Conservation (phyloP, 2,329 filamentous ascomycete genomes). For the Trichoderma atrobrunneum region DNA sequence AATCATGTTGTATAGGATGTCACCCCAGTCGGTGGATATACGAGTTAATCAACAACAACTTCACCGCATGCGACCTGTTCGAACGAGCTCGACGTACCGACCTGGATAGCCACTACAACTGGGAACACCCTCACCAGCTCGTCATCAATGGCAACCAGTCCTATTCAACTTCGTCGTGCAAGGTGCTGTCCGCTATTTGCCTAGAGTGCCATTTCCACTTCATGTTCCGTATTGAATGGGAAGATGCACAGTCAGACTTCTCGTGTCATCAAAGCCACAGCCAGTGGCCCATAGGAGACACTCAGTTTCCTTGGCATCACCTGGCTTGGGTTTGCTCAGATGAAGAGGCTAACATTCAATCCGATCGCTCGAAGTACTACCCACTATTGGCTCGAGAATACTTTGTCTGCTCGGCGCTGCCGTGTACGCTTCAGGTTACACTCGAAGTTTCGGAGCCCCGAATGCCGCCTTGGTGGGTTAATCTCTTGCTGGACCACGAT, state of each 20-base stretch:
- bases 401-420: constrained; percentile 42
- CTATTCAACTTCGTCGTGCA: constrained; percentile 27
- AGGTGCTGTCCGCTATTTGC: constrained; percentile 38
- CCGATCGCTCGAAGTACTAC: constrained; percentile 36
- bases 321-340: constrained; percentile 36
- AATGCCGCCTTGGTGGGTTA: constrained; percentile 42
- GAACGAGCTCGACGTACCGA: constrained; percentile 32
- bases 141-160: constrained; percentile 42
- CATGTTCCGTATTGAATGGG: constrained; percentile 38
- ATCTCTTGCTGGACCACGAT: constrained; percentile 44
- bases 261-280: constrained; percentile 34
- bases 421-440: constrained; percentile 42
- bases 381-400: constrained; percentile 37
- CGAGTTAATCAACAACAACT: constrained; percentile 39
- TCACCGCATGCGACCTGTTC: constrained; percentile 37
- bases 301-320: constrained; percentile 40
- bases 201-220: constrained; percentile 43
- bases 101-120: constrained; percentile 32
- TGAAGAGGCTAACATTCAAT: constrained; percentile 25
- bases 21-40: constrained; percentile 43
- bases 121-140: constrained; percentile 38
- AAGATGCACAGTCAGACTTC: constrained; percentile 27
- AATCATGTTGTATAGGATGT: constrained; percentile 29
- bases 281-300: constrained; percentile 36
- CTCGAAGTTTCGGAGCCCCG: constrained; percentile 51